Conservation (phyloP, 352 stramenopile species). For the Albugo candida region DNA sequence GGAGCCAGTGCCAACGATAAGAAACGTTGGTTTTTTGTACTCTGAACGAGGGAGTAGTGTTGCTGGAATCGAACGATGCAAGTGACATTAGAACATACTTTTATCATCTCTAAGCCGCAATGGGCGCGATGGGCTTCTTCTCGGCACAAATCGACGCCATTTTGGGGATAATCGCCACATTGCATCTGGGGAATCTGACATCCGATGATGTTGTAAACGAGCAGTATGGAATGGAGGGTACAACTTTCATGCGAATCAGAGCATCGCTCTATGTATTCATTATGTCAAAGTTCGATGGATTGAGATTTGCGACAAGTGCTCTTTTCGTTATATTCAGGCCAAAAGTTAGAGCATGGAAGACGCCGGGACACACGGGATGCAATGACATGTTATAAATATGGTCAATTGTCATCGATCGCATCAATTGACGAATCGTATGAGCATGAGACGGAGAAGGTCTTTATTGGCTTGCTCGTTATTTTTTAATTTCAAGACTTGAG, state of each 20-base stretch:
- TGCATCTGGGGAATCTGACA: constrained; percentile 91
- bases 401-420: constrained; percentile 73
- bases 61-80: constrained; percentile 81
- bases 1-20: constrained; percentile 38
- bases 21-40: constrained; percentile 33
- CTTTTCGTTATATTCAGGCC: constrained; percentile 85
- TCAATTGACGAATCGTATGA: constrained; percentile 71
- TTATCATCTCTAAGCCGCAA: constrained; percentile 39
- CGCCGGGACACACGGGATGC: constrained; percentile 84
- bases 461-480: constrained; percentile 74
- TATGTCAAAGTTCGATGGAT: constrained; percentile 75
- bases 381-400: constrained; percentile 89
- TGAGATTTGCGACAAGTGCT: constrained; percentile 79
- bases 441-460: constrained; percentile 18
- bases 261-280: constrained; percentile 64
- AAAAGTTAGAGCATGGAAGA: constrained; percentile 40
- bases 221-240: constrained; percentile 46
- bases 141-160: constrained; percentile 81
- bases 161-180: constrained; percentile 75
- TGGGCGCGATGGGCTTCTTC: constrained; percentile 75
- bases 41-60: constrained; percentile 46
- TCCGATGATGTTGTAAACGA: constrained; percentile 54
- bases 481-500: constrained; percentile 76
- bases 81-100: constrained; percentile 84
- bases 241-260: constrained; percentile 27